Base-by-base conservation (phyloP, 2,329 filamentous ascomycete genomes). In the Penicillium brasilianum region DNA sequence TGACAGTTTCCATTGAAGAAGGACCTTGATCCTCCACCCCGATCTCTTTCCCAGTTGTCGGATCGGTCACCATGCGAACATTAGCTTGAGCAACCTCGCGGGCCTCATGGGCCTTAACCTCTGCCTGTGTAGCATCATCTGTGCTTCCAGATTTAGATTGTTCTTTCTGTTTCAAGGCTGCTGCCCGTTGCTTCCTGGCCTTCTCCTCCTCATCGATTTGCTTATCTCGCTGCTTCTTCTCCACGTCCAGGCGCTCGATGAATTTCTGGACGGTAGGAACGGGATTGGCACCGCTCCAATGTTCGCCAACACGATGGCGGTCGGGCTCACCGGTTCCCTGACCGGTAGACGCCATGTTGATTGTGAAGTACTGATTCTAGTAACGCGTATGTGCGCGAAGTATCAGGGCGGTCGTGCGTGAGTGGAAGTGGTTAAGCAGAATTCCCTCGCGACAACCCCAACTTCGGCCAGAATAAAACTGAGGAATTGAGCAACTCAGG, bases 211-310 rank as follows among this genome's bases (percentile, higher is more conserved):
- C 80, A 49, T 96, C 90, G 62, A 96, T 88, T 65, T 85, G 80
- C 59, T 84, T 83, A 76, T 96, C 91, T 67, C 92, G 85, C 9
- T 89, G 80, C 69, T 85, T 87, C 81, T 97, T 97, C 68, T 96
- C 88, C 56, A 79, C 82, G 76, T 97, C 93, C 37, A 97, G 83
- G 65, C 85, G 85, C 56, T 91, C 85, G 67, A 97, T 84, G 67
- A 97, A 96, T 75, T 94, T 86, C 73, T 90, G 88, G 67, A 97
- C 90, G 58, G 92, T 97, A 7, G 94, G 94, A 56, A 98, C 88
- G 25, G 91, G 90, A 76, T 97, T 96, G 61, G 78, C 78, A 55
- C 89, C 92, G 32, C 91, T 94, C 82, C 96, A 97, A 74, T 93
- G 90, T 71, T 90, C 88, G 20, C 84, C 84, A 10, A 76, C 76